Base-by-base conservation (phyloP, 1,284 basidiomycete genomes). In the Inonotus obliquus region DNA sequence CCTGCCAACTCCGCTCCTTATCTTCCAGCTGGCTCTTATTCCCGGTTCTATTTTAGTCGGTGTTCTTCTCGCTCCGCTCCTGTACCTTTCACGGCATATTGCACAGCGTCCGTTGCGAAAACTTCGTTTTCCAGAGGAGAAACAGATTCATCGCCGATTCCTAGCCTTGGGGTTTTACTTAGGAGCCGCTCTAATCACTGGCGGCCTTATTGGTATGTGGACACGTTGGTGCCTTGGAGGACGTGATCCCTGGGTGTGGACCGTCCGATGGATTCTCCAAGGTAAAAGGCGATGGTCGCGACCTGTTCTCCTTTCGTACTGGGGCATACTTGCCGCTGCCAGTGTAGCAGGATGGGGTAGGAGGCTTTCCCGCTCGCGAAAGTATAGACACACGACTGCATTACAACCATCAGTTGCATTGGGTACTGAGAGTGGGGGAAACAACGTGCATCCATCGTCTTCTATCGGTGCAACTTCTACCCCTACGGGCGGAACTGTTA, bases 281-380 rank as follows among this genome's bases (percentile, higher is more conserved):
- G 94, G 95, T 1, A 76, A 79, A 66, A 83, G 81, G 65, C 79
- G 82, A 65, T 98, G 94, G 94, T 91, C 86, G n/a, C 81, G 97
- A 6, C 84, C 88, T 0, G 82, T 82, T 7, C 77, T 99, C 41
- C 76, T 98, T 48, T 79, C 76, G 0, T 99, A 98, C 72, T 99
- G 96, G 97, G 87, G 80, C 1, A 72, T 83, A 10, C 75, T 98
- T 39, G 90, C 90, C 11, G 82, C 81, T 63, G 79, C 95, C 62
- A 95, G 93, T 61, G 90, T 99, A 27, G 93, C 89, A 2, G 94
- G 91, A 0, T 98, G 96, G 96, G 94, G 89, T 71, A 81, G 93
- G 54, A 94, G 96, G 71, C 76, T 97, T 41, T 86, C 86, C 4
- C 79, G 93, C 59, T 86, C 87, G 0, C 78, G 92, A 60, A 79